Evolutionary conservation across 352 stramenopile species (phyloP).

Genomic region (Saprolegnia diclina): DNA sequence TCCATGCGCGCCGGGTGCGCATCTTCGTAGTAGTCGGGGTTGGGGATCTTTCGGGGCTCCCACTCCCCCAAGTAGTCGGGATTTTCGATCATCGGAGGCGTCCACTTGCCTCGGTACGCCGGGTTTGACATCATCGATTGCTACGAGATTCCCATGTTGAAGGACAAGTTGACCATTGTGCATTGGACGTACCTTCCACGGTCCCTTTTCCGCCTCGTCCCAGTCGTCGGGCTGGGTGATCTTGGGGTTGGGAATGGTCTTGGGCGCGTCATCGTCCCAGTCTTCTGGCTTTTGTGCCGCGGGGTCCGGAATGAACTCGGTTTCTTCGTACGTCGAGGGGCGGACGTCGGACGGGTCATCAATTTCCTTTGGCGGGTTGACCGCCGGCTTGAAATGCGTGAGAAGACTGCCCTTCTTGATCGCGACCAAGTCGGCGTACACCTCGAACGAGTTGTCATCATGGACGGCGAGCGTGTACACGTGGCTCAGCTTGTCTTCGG

Average conservation of each 20-base stretch:
- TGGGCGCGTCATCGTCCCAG: constrained; percentile 90
- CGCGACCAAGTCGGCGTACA: constrained; percentile 86
- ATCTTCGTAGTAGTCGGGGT: constrained; percentile 87
- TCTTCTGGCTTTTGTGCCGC: constrained; percentile 83
- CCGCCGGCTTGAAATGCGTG: constrained; percentile 74
- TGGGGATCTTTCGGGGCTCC: constrained; percentile 84
- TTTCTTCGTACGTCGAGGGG: constrained; percentile 90
- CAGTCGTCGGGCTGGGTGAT: constrained; percentile 87
- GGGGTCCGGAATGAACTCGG: constrained; percentile 83
- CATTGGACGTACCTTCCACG: constrained; percentile 12
- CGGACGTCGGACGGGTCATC: constrained; percentile 89
- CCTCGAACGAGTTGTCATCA: constrained; percentile 87
- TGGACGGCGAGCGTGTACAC: constrained; percentile 90
- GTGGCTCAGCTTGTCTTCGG: constrained; percentile 78
- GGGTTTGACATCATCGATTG: constrained; percentile 86
- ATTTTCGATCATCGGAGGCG: constrained; percentile 86
- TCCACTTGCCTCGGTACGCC: constrained; percentile 90
- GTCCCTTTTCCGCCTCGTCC: constrained; percentile 44
- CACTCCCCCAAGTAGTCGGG: constrained; percentile 90
- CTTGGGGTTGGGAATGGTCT: constrained; percentile 75
- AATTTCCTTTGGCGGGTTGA: constrained; percentile 88
- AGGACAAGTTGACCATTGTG: neutral
- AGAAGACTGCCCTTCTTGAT: constrained; percentile 78
- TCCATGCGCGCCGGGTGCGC: constrained; percentile 71
- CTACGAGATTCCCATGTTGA: constrained; percentile 6